A percentile compares a stretch with the other conserved stretches of the same genome.
These are phyloP conservation scores for Cystoisospora suis DNA, from an alignment of 169 alveolate genomes.

Conservation along the genomic window DNA sequence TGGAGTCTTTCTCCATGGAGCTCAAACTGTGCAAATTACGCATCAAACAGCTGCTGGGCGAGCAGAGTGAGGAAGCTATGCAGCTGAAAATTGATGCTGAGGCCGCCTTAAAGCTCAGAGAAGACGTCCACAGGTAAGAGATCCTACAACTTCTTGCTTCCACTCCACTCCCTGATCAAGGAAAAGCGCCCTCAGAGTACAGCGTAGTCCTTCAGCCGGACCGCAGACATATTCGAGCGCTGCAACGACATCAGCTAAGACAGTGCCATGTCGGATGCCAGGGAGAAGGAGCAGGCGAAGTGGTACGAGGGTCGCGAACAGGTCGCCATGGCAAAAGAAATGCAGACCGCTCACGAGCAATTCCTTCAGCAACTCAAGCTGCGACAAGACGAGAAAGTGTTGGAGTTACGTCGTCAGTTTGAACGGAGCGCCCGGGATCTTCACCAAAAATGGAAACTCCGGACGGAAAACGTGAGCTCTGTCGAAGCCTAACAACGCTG, in stretches of 20 bases:
- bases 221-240: too few relatives aligned
- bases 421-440: constrained; percentile 85
- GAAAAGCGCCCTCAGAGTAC: too few relatives aligned
- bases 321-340: neutral
- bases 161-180: too few relatives aligned
- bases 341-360: constrained; percentile 65
- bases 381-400: constrained; percentile 80
- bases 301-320: neutral
- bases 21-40: constrained; percentile 25
- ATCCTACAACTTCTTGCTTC: neutral
- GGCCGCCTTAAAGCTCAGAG: constrained; percentile 29
- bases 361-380: constrained; percentile 80
- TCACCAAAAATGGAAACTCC: constrained; percentile 71
- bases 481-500: neutral
- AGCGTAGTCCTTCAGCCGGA: too few relatives aligned
- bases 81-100: neutral
- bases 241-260: too few relatives aligned
- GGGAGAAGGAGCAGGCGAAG: neutral
- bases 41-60: constrained; percentile 28
- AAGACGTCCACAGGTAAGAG: constrained; percentile 24
- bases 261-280: too few relatives aligned
- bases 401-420: constrained; percentile 77
- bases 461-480: constrained; percentile 75
- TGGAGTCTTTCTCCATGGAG: constrained; percentile 8
- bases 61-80: constrained; percentile 12